Evolutionary conservation across 768 basidiomycete genomes (phyloP).

Genomic region (Mycena indigotica): DNA sequence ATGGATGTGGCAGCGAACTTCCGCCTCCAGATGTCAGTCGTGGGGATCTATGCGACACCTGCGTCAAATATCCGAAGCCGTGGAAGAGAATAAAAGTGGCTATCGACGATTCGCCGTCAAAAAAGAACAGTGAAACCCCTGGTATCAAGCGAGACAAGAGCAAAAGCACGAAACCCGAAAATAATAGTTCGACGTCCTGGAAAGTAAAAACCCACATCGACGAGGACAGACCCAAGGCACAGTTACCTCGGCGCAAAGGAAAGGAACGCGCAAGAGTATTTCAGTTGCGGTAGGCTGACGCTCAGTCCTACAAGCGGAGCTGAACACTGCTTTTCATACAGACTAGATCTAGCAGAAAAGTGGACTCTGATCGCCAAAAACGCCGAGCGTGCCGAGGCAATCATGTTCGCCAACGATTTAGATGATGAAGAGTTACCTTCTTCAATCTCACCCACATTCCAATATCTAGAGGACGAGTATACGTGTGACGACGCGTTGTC

Average conservation of each 20-base stretch:
- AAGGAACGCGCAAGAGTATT: neutral
- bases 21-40: neutral
- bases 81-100: neutral
- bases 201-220: too few species aligned
- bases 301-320: neutral
- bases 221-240: neutral
- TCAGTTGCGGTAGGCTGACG: neutral
- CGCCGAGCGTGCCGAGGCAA: neutral
- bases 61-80: neutral
- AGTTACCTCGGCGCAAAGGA: neutral
- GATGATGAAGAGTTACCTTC: slow-evolving; percentile 15
- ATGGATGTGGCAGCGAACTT: neutral
- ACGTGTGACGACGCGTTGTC: neutral
- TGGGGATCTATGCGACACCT: neutral
- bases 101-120: neutral
- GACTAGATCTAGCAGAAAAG: slow-evolving; percentile 9
- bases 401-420: slow-evolving; percentile 18
- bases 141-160: neutral
- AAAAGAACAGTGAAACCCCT: neutral
- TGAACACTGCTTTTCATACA: neutral
- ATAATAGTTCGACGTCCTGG: neutral
- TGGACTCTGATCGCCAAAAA: slow-evolving; percentile 4
- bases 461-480: slow-evolving; percentile 19
- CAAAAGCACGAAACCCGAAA: neutral
- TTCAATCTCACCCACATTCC: slow-evolving; percentile 1